phyloP scores from a whole-genome alignment of 2,329 filamentous ascomycete species.

The Huntiella moniliformis region DNA sequence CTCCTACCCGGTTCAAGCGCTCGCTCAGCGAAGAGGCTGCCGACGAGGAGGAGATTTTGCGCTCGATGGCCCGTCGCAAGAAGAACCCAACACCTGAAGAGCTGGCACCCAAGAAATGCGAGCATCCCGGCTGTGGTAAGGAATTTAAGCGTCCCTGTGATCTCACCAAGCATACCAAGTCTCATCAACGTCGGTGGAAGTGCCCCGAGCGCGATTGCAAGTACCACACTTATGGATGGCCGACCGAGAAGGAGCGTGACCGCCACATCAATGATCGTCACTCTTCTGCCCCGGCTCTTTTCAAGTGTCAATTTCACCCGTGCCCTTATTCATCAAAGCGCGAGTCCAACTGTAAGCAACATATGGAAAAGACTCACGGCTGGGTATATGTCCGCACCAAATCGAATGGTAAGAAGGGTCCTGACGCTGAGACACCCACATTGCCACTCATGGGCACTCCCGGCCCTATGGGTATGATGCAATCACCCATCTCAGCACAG shows the following conservation, averaged over 20 bases:
- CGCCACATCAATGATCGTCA: constrained; percentile 96
- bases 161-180: constrained; percentile 95
- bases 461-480: constrained; percentile 14
- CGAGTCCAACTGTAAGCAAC: constrained; percentile 92
- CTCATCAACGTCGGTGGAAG: constrained; percentile 91
- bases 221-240: constrained; percentile 79
- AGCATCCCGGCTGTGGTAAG: constrained; percentile 60
- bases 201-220: constrained; percentile 70
- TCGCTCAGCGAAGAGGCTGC: constrained; percentile 50
- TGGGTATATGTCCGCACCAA: constrained; percentile 87
- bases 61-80: constrained; percentile 90
- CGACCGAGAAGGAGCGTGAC: constrained; percentile 93
- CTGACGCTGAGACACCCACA: neutral
- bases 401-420: constrained; percentile 56
- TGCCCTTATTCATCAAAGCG: constrained; percentile 92
- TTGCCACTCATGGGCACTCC: neutral
- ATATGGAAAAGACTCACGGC: constrained; percentile 93
- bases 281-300: constrained; percentile 59
- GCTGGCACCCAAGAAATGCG: constrained; percentile 61
- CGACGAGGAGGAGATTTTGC: constrained; percentile 66
- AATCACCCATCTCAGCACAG: constrained; percentile 28
- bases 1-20: constrained; percentile 39
- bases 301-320: constrained; percentile 61
- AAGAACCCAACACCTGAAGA: constrained; percentile 80
- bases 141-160: constrained; percentile 96